phyloP scores from a whole-genome alignment of 352 stramenopile genomes.

The Thraustochytrium striatum region DNA sequence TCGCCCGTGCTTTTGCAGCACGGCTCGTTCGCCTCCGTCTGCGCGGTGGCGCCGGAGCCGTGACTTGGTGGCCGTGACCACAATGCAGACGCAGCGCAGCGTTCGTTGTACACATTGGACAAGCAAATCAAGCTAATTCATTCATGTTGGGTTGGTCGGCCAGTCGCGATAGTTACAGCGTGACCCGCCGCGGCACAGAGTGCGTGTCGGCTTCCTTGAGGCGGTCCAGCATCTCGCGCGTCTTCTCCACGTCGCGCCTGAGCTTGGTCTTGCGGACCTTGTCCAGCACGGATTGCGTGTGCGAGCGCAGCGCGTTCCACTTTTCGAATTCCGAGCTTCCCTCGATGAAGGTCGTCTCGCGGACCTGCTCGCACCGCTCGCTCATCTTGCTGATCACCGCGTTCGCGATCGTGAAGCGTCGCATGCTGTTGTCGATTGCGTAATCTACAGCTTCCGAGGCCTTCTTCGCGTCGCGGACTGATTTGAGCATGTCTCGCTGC shows the following conservation, averaged over 20 bases:
- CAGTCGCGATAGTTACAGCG: too few relatives aligned
- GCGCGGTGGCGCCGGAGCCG: neutral
- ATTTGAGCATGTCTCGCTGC: constrained; percentile 26
- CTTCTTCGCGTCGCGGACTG: neutral
- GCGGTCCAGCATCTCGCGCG: neutral
- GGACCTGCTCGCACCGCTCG: neutral
- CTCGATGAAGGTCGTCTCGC: neutral
- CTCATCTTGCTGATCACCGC: constrained; percentile 9
- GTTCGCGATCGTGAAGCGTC: neutral
- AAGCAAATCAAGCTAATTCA: too few relatives aligned
- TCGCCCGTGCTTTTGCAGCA: constrained; percentile 8
- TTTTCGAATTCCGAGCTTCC: constrained; percentile 14
- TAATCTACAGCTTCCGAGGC: neutral
- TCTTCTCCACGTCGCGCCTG: constrained; percentile 12
- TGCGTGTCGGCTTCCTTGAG: too few relatives aligned
- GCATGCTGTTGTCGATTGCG: constrained; percentile 26
- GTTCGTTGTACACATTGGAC: too few relatives aligned
- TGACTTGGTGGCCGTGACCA: too few relatives aligned
- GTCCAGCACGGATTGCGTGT: neutral
- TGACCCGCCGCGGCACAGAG: too few relatives aligned
- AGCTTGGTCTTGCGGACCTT: constrained; percentile 29
- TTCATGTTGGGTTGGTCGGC: too few relatives aligned
- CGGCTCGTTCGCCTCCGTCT: neutral
- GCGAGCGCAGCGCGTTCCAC: neutral
- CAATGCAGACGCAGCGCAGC: too few relatives aligned